Evolutionary conservation across 257 asterid species (phyloP).

Genomic region (Agastache rugosa): DNA sequence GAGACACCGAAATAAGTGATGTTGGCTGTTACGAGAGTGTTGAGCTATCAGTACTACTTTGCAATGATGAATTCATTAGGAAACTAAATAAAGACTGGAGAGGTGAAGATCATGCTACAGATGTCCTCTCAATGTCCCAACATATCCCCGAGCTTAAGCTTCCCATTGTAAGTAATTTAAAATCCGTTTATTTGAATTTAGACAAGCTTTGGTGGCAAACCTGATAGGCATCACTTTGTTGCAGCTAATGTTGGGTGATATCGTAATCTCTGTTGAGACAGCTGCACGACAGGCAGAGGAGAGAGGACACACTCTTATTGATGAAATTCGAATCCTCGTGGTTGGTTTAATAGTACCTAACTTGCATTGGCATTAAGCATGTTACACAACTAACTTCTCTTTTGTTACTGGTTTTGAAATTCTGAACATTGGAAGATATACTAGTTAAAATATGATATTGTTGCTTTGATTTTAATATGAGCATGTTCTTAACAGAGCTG

Average conservation of each 20-base stretch:
- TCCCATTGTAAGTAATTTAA: constrained; percentile 70
- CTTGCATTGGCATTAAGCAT: constrained; percentile 16
- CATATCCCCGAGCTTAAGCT: constrained; percentile 87
- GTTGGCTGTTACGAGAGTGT: constrained; percentile 77
- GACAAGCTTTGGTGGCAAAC: constrained; percentile 30
- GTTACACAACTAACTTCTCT: constrained; percentile 29
- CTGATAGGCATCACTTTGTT: constrained; percentile 40
- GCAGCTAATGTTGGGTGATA: constrained; percentile 98
- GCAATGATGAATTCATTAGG: constrained; percentile 84
- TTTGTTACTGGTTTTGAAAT: neutral
- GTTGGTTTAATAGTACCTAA: constrained; percentile 51
- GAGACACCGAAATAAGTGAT: constrained; percentile 68
- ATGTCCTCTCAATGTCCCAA: constrained; percentile 98
- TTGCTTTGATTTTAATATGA: constrained; percentile 12
- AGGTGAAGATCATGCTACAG: constrained; percentile 91
- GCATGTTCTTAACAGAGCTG: constrained; percentile 9
- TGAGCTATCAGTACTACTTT: constrained; percentile 89
- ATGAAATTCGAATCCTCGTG: constrained; percentile 93
- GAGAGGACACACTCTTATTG: constrained; percentile 90
- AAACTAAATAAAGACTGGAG: constrained; percentile 96
- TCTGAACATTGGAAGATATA: constrained; percentile 22
- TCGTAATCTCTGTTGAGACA: constrained; percentile 94
- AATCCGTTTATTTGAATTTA: constrained; percentile 18
- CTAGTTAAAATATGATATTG: constrained; percentile 5
- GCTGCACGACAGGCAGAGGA: constrained; percentile 96